These are phyloP conservation scores for Lodderomyces elongisporus DNA, from an alignment of 1,139 yeast genomes.

Conservation along the genomic window DNA sequence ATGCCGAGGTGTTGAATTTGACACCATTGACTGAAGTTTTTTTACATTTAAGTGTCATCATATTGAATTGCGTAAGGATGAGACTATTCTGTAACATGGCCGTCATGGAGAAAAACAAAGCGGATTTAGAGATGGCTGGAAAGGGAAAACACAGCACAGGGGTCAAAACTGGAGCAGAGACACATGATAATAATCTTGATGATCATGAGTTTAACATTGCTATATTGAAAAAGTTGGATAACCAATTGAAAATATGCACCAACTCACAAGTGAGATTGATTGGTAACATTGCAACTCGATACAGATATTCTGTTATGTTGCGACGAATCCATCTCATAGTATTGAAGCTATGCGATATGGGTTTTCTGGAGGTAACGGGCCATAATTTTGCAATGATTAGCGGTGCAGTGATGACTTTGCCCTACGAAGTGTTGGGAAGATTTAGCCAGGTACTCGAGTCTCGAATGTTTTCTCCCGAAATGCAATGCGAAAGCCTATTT, in stretches of 20 bases:
- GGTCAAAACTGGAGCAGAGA: too few relatives aligned
- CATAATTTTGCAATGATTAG: too few relatives aligned
- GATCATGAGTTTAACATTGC: too few relatives aligned
- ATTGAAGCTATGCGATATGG: conserved; percentile 3
- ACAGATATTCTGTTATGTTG: conserved; percentile 7
- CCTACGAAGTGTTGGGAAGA: conserved; percentile 2
- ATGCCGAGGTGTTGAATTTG: conserved; percentile 11
- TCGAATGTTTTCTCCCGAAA: background rate
- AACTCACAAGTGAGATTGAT: conserved; percentile 2
- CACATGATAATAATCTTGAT: too few relatives aligned
- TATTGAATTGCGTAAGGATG: conserved; percentile 6
- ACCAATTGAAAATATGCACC: conserved; percentile 2
- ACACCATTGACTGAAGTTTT: conserved; percentile 12
- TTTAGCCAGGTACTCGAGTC: conserved; percentile 2
- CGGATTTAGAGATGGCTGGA: too few relatives aligned
- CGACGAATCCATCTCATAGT: conserved; percentile 6
- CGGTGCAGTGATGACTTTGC: background rate
- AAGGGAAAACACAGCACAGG: too few relatives aligned
- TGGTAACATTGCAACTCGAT: conserved; percentile 2
- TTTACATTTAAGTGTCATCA: conserved; percentile 10
- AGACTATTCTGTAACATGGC: conserved; percentile 7
- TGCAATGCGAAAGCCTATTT: background rate
- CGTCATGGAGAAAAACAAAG: background rate
- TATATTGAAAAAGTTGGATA: conserved; percentile 1
- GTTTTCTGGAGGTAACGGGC: background rate